Base-by-base conservation (phyloP, 441 rosid species). In the Brassica balearica region DNA sequence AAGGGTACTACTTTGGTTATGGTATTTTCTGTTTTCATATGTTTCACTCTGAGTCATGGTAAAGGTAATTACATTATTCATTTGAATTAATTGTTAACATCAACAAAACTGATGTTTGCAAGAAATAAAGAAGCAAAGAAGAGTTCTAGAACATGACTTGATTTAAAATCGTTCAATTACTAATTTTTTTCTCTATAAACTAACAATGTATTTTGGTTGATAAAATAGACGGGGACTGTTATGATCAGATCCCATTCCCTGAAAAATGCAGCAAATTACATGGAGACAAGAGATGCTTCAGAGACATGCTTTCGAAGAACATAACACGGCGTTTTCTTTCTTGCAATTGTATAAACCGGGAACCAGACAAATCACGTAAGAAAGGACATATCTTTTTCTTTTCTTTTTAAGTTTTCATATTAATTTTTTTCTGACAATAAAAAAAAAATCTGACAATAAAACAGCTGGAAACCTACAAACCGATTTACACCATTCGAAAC, bases 21-120 rank as follows among this genome's bases (percentile, higher is more conserved):
- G n/a, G 55, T 59, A 12, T 19, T 55, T 71, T 71, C 34, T 56
- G 22, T 20, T 71, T 71, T 36, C 74, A 59, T 20, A 14, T 58
- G 15, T 71, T 71, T 58, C 56, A 36, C 36, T 20, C 5, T 19
- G 36, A 71, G 14, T 46, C 55, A 71, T 34, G 34, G 27, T 71
- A 5, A 71, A 71, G 36, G 74, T 71, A 55, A 55, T 55, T 15
- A 55, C 58, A 51, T 51, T 51, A 51, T 14, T 51, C 58, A 51
- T 51, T 51, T 46, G 9, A 51, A 14, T 51, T 51, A 2, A 55
- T 55, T 6, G 10, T 55, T 55, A 55, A 15, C 59, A 55, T 15
- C 22, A 55, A 55, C 22, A 55, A 55, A 51, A 55, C 7, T 55
- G 22, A 15, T 55, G 59, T 15, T 14, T 51, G 58, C 14, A 51